Evolutionary conservation across 257 asterid genomes (phyloP), one percentile per base, ranked within the genome.

Genomic region (Buddleja alternifolia): DNA sequence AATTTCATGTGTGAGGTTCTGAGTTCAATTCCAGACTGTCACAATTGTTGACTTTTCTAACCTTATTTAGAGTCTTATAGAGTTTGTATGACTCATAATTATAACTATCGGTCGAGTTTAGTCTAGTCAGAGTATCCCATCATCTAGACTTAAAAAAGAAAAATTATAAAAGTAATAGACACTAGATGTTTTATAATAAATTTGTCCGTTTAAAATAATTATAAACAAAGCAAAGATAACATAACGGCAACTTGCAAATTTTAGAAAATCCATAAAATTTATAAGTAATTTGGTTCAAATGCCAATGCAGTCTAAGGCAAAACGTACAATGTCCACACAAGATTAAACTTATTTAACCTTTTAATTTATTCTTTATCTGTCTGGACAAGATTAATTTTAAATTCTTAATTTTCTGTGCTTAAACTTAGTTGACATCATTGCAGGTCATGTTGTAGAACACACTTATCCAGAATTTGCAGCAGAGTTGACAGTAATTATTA

Each of bases 381-480:
- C 73, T 23, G 58, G 34, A 45, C 2, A 46, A 46, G 19, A 48
- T 36, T 6, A 47, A 3, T 60, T 48, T 47, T 71, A 9, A 39
- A 61, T 23, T 39, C 62, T 47, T 71, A 39, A 60, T 48, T 37
- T 51, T 70, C 16, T 12, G 72, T 17, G 29, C 29, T 69, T 45
- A 67, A 58, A 60, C 36, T 48, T 16, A 16, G 42, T 12, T 73
- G 70, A 55, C 74, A 73, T 80, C 77, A 73, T 80, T 64, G 68
- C 64, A 46, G 11, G 19, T 52, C 67, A 72, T 72, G 77, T 53
- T 63, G 29, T 59, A 45, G n/a, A 54, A 21, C 44, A 55, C 67
- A 24, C 17, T 57, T 73, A 50, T 48, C 62, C 62, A 66, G 17
- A 52, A 66, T 59, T 37, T 39, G 34, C 37, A 64, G 44, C 56